Base-by-base conservation (phyloP, 257 asterid species). In the Capsicum pubescens region DNA sequence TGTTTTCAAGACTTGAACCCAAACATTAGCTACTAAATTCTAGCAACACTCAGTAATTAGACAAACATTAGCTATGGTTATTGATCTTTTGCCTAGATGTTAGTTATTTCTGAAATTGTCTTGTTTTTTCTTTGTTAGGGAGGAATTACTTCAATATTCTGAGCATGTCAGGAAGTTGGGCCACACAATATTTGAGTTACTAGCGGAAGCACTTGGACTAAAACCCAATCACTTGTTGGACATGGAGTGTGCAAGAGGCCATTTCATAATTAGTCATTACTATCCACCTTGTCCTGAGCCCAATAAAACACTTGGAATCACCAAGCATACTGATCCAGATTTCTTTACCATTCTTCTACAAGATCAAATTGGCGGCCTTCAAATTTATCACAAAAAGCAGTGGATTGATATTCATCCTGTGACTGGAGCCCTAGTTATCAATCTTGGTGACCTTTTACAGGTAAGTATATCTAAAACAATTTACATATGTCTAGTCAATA, bases 251-350 rank as follows among this genome's bases (percentile, higher is more conserved):
- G 86, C 86, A n/a, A 78, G 55, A 17, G 86, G 86, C 10, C 86
- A 76, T 9, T 58, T 48, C 55, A 48, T 84, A 1, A 11, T 79
- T 2, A 12, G 80, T 42, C 86, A 84, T 84, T 84, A 77, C 8
- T 78, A 84, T 84, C 86, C 86, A 78, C 54, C 86, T 44, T 84
- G 86, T 60, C 86, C 86, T 10, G 78, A 84, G 64, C 86, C 86
- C 66, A 56, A 84, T 7, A 59, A 17, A 55, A 78, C 86, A 32
- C 26, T 84, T 74, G 86, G 86, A 6, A 84, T 63, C 67, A 77
- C 67, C 0, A 84, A 32, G 17, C 83, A 84, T 64, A 48, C 86
- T 48, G 86, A 84, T 0, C 76, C 83, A 46, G 86, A 79, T 61
- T 84, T 84, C 86, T 77, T 84, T 84, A 84, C 86, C 7, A 55